Conservation (phyloP, 306 rosid genomes). For the Pterocarpus macrocarpus region DNA sequence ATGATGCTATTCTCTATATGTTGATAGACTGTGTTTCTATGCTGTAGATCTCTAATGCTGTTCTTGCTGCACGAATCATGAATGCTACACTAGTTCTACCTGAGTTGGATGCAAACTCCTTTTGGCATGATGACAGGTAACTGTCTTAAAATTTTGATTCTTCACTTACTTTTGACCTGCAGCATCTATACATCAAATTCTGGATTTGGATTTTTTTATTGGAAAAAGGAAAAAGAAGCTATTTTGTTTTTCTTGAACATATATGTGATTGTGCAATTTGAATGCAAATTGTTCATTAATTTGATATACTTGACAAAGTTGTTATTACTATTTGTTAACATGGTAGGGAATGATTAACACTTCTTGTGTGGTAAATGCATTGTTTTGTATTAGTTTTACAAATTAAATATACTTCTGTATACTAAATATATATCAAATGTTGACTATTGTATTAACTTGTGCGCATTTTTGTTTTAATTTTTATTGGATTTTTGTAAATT, state of each 20-base stretch:
- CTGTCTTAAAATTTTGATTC: conserved; percentile 36
- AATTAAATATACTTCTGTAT: neutral
- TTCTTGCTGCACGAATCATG: conserved; percentile 98
- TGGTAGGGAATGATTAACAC: neutral
- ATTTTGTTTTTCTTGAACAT: neutral
- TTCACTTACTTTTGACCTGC: conserved; percentile 21
- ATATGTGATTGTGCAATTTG: conserved; percentile 18
- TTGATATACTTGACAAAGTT: neutral
- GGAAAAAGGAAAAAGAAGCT: neutral
- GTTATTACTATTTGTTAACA: neutral
- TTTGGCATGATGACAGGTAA: conserved; percentile 97
- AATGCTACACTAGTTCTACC: conserved; percentile 95
- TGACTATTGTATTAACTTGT: neutral
- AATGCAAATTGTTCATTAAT: neutral
- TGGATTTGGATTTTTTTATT: conserved; percentile 5
- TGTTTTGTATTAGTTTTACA: neutral
- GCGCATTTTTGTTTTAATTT: conserved; percentile 4
- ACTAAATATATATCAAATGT: neutral
- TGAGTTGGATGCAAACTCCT: conserved; percentile 95
- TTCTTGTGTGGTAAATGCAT: neutral
- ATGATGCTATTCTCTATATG: conserved; percentile 34
- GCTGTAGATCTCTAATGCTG: conserved; percentile 92
- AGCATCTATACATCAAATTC: conserved; percentile 23
- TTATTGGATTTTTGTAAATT: neutral
- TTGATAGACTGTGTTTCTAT: conserved; percentile 44